Evolutionary conservation across 2,329 filamentous ascomycete genomes (phyloP), one percentile per base, ranked within the genome.

Genomic region (Neophaeococcomyces mojaviensis): DNA sequence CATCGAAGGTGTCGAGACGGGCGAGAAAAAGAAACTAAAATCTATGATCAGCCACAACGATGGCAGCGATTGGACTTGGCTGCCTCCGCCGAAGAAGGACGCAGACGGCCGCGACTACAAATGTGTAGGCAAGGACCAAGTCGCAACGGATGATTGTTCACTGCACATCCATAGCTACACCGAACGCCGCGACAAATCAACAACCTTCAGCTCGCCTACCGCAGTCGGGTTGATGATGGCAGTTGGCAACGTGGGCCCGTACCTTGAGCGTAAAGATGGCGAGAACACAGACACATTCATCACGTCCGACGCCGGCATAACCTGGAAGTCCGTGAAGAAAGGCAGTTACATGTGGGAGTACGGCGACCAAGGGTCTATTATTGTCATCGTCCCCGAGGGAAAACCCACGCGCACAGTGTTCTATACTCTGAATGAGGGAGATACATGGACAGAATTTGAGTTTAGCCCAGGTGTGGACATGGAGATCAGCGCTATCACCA

Each of bases 41-140:
- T 92, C 87, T 31, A 82, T 85, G 71, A 96, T 98, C 59, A 95
- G 88, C 1, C 92, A 98, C 68, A 97, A 96, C 59, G 92, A 98
- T 61, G 92, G 90, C 28, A 85, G 86, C 0, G 80, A 89, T 61
- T 98, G 92, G 92, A 74, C 73, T 22, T 80, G 81, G 52, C 68
- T 98, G 8, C 67, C 79, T 9, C 82, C 88, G n/a, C 90, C 88
- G 0, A 59, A 66, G 31, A 77, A 80, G 55, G 82, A 90, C 56
- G 71, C 77, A 1, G 79, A 92, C 24, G 81, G 79, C 55, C 86
- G 90, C 56, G 64, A 71, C 2, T 94, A 84, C 59, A 65, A 70
- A 10, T 97, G 92, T 69, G 74, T 70, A 40, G 73, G 73, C 49
- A 68, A 68, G 19, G 69, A 71, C 32, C 78, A 81, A 13, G 59